Evolutionary conservation across 805 yeast genomes (phyloP).

Genomic region (Ogataea paradorogensis): DNA sequence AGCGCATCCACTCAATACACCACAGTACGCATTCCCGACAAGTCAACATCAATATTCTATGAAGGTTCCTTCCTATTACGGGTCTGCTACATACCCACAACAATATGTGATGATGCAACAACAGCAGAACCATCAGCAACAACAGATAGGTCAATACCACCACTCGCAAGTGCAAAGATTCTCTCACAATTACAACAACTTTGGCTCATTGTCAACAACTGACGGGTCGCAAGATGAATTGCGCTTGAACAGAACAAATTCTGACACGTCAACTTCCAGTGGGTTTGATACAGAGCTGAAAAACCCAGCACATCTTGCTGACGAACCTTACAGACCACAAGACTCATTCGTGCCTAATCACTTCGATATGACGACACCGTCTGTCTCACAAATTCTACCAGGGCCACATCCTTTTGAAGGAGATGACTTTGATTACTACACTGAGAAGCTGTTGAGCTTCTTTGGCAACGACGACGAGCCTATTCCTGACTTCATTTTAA

Average conservation of each 20-base stretch:
- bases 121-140: no score
- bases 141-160: conserved; percentile 15
- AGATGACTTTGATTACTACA: conserved; percentile 41
- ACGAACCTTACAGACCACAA: conserved; percentile 13
- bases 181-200: conserved; percentile 22
- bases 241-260: conserved; percentile 23
- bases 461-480: conserved; percentile 47
- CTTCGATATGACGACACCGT: conserved; percentile 15
- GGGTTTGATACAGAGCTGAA: conserved; percentile 20
- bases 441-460: conserved; percentile 44
- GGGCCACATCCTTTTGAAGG: conserved; percentile 9
- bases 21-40: conserved; percentile 20
- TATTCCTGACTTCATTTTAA: conserved; percentile 38
- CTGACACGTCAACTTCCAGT: conserved; percentile 30
- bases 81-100: conserved; percentile 10
- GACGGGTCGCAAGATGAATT: conserved; percentile 31
- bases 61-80: conserved; percentile 4
- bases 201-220: conserved; percentile 26
- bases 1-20: background rate
- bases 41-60: conserved; percentile 12
- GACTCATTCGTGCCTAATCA: conserved; percentile 18
- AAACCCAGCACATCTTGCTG: conserved; percentile 14
- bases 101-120: conserved; percentile 15
- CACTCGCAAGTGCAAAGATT: conserved; percentile 20
- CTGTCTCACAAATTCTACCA: conserved; percentile 11